A percentile compares a stretch with the other conserved stretches of the same genome.
phyloP scores from a whole-genome alignment of 257 asterid genomes.

The Gentiana dahurica region DNA sequence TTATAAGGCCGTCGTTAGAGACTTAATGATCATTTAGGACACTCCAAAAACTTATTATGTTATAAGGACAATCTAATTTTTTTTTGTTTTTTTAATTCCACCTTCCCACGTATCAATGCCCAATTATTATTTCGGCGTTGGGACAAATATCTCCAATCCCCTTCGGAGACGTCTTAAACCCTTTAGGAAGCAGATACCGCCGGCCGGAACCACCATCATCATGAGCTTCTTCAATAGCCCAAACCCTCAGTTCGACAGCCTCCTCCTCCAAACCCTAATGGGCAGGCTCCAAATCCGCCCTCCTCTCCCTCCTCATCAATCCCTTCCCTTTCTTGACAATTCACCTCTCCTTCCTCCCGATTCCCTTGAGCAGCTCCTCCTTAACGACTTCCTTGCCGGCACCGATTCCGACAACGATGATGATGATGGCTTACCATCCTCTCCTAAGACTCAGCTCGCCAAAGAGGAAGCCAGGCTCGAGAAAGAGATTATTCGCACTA shows the following conservation, averaged over 20 bases:
- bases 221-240: slow-evolving; percentile 33
- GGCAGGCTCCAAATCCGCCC: slow-evolving; percentile 62
- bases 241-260: slow-evolving; percentile 82
- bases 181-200: too few relatives aligned
- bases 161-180: too few relatives aligned
- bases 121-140: too few relatives aligned
- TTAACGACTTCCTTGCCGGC: slow-evolving; percentile 51
- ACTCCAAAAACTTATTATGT: too few relatives aligned
- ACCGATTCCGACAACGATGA: slow-evolving; percentile 39
- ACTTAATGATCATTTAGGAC: too few relatives aligned
- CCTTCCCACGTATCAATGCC: too few relatives aligned
- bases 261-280: slow-evolving; percentile 78
- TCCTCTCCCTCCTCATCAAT: slow-evolving; percentile 32
- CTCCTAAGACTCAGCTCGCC: slow-evolving; percentile 62
- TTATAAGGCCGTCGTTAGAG: too few relatives aligned
- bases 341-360: slow-evolving; percentile 34
- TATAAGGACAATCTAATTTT: too few relatives aligned
- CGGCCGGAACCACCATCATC: neutral
- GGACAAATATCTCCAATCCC: too few relatives aligned
- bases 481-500: slow-evolving; percentile 61
- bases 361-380: slow-evolving; percentile 69
- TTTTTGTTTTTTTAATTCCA: too few relatives aligned
- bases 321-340: slow-evolving; percentile 15
- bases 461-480: slow-evolving; percentile 82
- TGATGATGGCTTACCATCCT: slow-evolving; percentile 24